A percentile compares a stretch with the other conserved stretches of the same genome.
These are phyloP conservation scores for Anthracocystis walkeri DNA, from an alignment of 1,284 basidiomycete species.

Conservation along the genomic window DNA sequence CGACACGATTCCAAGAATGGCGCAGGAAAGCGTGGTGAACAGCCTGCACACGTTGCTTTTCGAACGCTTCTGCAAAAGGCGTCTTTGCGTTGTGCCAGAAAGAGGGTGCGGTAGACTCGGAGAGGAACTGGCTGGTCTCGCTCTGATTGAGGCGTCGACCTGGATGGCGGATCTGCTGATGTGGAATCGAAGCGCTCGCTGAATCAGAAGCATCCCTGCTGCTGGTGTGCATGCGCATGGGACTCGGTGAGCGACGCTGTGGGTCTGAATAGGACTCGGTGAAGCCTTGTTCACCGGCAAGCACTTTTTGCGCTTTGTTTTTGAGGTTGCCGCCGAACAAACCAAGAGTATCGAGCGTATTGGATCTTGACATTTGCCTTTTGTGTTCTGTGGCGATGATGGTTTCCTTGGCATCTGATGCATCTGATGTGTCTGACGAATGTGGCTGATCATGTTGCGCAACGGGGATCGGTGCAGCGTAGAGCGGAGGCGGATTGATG, in stretches of 20 bases:
- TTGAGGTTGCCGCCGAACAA: constrained; percentile 54
- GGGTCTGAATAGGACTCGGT: constrained; percentile 13
- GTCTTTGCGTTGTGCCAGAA: constrained; percentile 48
- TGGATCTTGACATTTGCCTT: constrained; percentile 54
- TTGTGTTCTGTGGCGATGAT: constrained; percentile 24
- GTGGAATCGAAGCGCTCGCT: not conserved
- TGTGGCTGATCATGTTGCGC: not conserved
- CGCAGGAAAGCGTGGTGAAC: constrained; percentile 78
- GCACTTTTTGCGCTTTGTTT: constrained; percentile 36
- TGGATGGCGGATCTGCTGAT: constrained; percentile 19
- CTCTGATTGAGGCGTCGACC: constrained; percentile 37
- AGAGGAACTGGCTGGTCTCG: constrained; percentile 48
- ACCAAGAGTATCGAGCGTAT: constrained; percentile 58
- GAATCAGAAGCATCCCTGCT: not conserved
- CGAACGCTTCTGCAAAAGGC: constrained; percentile 73
- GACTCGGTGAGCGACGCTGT: constrained; percentile 1
- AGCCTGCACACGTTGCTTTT: constrained; percentile 69
- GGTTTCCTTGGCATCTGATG: constrained; percentile 10
- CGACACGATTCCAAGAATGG: constrained; percentile 93
- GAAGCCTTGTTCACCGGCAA: constrained; percentile 35
- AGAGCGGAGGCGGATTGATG: constrained; percentile 78
- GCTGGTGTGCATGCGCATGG: constrained; percentile 2
- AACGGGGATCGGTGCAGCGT: constrained; percentile 20
- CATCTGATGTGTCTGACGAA: not conserved
- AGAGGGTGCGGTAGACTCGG: constrained; percentile 34